phyloP scores from a whole-genome alignment of 164 flowering plant species.

The Aristolochia californica region DNA sequence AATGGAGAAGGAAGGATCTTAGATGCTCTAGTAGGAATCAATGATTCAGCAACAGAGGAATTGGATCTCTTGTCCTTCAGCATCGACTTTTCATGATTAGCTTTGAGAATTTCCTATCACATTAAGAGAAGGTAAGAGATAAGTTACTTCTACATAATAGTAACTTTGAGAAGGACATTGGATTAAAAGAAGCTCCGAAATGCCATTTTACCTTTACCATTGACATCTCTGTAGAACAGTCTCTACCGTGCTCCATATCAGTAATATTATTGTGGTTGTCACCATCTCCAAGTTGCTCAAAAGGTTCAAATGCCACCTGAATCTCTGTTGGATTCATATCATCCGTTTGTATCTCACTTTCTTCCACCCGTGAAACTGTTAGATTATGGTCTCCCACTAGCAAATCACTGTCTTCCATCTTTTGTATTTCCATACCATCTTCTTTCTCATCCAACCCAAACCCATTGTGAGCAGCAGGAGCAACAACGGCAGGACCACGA shows the following conservation, averaged over 20 bases:
- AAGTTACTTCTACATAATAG: not conserved
- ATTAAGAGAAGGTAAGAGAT: conserved; percentile 2
- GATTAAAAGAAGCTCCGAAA: not conserved
- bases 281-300: conserved; percentile 12
- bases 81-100: conserved; percentile 13
- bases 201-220: conserved; percentile 15
- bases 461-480: conserved; percentile 6
- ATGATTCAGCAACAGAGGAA: conserved; percentile 20
- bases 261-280: conserved; percentile 6
- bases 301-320: conserved; percentile 8
- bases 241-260: conserved; percentile 6
- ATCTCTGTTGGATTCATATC: conserved; percentile 13
- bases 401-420: conserved; percentile 10
- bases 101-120: conserved; percentile 24
- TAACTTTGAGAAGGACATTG: not conserved
- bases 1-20: conserved; percentile 20
- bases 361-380: conserved; percentile 8
- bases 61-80: conserved; percentile 17
- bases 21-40: conserved; percentile 19
- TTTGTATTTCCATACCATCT: conserved; percentile 4
- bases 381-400: not conserved
- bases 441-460: conserved; percentile 3
- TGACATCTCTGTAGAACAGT: conserved; percentile 10
- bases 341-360: conserved; percentile 7
- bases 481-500: conserved; percentile 2